Evolutionary conservation across 768 basidiomycete species (phyloP).

Genomic region (Fomitopsis pulvina): DNA sequence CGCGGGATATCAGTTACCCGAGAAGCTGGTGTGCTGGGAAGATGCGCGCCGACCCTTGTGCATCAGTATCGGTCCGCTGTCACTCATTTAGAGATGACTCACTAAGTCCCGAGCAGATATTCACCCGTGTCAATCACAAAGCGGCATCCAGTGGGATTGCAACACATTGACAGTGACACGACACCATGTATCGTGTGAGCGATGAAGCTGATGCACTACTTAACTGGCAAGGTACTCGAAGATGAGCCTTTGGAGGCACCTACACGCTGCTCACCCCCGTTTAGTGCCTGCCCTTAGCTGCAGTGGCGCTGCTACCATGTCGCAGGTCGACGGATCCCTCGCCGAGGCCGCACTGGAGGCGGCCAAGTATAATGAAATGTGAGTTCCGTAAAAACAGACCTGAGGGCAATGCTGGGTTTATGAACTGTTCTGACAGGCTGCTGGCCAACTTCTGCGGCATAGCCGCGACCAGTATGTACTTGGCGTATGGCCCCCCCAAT

Average conservation of each 20-base stretch:
- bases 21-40: too few relatives aligned
- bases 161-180: too few relatives aligned
- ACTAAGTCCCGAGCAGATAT: too few relatives aligned
- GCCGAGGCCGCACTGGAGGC: not conserved
- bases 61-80: too few relatives aligned
- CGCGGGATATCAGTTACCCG: too few relatives aligned
- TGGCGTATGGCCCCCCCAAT: not conserved
- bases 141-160: too few relatives aligned
- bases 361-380: not conserved
- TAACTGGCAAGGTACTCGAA: not conserved
- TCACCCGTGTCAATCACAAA: too few relatives aligned
- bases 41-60: too few relatives aligned
- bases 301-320: slow-evolving; percentile 5
- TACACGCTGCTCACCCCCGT: not conserved
- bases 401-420: too few relatives aligned
- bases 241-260: not conserved
- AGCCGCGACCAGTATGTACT: slow-evolving; percentile 3
- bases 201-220: not conserved
- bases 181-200: too few relatives aligned
- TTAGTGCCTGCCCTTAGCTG: not conserved
- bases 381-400: not conserved
- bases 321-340: not conserved
- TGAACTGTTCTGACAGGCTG: slow-evolving; percentile 1
- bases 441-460: slow-evolving; percentile 5
- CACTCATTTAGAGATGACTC: too few relatives aligned